Base-by-base conservation (phyloP, 768 basidiomycete genomes). In the Lentinula boryana region DNA sequence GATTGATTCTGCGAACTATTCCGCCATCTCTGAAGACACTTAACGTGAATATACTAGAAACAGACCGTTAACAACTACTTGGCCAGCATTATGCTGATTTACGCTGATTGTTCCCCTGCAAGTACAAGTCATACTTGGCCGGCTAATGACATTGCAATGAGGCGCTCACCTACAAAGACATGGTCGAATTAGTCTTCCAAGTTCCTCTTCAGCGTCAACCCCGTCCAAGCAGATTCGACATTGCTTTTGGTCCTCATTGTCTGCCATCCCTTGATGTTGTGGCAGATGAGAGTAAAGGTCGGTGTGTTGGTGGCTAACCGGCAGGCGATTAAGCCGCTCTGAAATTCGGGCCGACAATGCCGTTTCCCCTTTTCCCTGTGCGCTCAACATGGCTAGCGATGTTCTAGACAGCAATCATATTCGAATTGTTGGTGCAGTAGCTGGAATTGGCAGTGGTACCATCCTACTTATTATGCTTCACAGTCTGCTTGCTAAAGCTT, bases 161-260 rank as follows among this genome's bases (percentile, higher is more conserved):
- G 18, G 21, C 12, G 12, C 75, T 15, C 80, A 80, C 48, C 73
- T 73, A 71, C 89, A 91, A 2, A 87, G 75, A 70, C 90, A 91
- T 5, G 93, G 93, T 33, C 87, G 84, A 64, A 95, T 92, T 64
- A 95, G 81, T 58, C 86, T 82, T 2, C 93, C 93, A 43, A 88
- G 75, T 27, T 81, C 78, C 0, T 64, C 69, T 64, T 89, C 86
- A 23, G 82, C 81, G 49, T 83, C 81, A 10, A 75, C 71, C 4
- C 89, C 86, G 41, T 89, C 88, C 31, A 93, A 78, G 69, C 93
- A 95, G 50, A 95, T 95, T 57, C 93, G 81, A 68, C 93, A 95
- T 68, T 89, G 88, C 67, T 81, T 87, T 67, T 84, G 84, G 55
- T 81, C 38, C n/a, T 27, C 32, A 60, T 31, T 58, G 57, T 64